Evolutionary conservation across 306 rosid genomes (phyloP).

Genomic region (Casuarina equisetifolia): DNA sequence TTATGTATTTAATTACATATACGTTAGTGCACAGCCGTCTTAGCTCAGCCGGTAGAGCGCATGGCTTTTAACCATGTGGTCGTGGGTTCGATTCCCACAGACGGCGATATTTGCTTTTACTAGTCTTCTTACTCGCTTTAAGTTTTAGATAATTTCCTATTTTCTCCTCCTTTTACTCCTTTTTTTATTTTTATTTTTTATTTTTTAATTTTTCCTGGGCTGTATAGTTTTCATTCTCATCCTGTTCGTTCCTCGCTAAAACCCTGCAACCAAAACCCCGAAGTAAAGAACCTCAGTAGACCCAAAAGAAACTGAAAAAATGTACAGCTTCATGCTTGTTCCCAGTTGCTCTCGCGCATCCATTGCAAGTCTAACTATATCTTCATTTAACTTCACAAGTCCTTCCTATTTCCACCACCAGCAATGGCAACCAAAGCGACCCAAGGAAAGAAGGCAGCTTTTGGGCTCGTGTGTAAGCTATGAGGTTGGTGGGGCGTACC

Average conservation of each 20-base stretch:
- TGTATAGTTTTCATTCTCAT: not conserved
- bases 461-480: slow-evolving; percentile 35
- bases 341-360: slow-evolving; percentile 1
- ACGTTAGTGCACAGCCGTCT: not conserved
- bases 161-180: not conserved
- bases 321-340: slow-evolving; percentile 28
- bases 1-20: too few relatives aligned
- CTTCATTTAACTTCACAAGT: slow-evolving; percentile 3
- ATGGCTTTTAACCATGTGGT: slow-evolving; percentile 31
- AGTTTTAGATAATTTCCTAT: not conserved
- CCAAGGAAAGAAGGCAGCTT: slow-evolving; percentile 7
- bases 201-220: not conserved
- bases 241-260: not conserved
- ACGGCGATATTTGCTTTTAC: not conserved
- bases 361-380: not conserved
- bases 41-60: slow-evolving; percentile 35
- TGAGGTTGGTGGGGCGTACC: slow-evolving; percentile 80
- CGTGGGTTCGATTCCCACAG: slow-evolving; percentile 26
- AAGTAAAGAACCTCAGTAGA: not conserved
- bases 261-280: slow-evolving; percentile 25
- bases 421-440: slow-evolving; percentile 23
- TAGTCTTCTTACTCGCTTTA: too few relatives aligned
- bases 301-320: not conserved
- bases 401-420: slow-evolving; percentile 8
- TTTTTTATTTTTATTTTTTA: too few relatives aligned